Base-by-base conservation (phyloP, 768 basidiomycete genomes). In the Termitomyces titanicus region DNA sequence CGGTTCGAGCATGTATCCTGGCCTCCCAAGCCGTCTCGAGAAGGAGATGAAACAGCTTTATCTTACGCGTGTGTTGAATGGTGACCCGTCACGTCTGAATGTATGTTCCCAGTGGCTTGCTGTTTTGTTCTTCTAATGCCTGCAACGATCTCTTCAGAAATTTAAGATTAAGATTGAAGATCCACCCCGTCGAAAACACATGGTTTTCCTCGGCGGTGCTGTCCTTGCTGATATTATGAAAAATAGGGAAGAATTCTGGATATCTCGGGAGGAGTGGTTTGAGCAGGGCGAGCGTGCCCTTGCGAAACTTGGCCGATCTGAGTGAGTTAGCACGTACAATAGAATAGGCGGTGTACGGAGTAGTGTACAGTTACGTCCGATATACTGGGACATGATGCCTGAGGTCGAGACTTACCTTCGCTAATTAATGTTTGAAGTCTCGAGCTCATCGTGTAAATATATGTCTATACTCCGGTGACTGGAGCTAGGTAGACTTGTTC, bases 11-110 rank as follows among this genome's bases (percentile, higher is more conserved):
- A 98, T 98, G 96, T 98, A 98, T 69, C 96, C 97, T 29, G 97
- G 97, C 25, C 83, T 99, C 53, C 97, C 97, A 11, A 93, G 90
- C 68, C 86, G 97, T 44, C 79, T 99, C 42, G 97, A 98, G 74
- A 98, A 98, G 77, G 96, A 99, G 77, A 94, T 98, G 90, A 98
- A 98, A 72, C 97, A 98, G 71, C 79, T 98, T n/a, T 94, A 98
- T 70, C 81, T 99, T 57, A 90, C 91, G 2, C 80, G 86, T n/a
- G 92, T 98, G 17, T 79, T 98, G 43, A 79, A 82, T 43, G 87
- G 91, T 17, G 88, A 98, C 67, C 86, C 92, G 0, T 72, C 86
- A 15, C 79, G 97, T 35, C 69, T 98, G 63, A 94, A 89, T 69
- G 96, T 97, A 60, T 56, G 93, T 83, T 39, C 33, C 46, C 34